These are phyloP conservation scores for Lagenidium giganteum DNA, from an alignment of 352 stramenopile species.

Conservation along the genomic window DNA sequence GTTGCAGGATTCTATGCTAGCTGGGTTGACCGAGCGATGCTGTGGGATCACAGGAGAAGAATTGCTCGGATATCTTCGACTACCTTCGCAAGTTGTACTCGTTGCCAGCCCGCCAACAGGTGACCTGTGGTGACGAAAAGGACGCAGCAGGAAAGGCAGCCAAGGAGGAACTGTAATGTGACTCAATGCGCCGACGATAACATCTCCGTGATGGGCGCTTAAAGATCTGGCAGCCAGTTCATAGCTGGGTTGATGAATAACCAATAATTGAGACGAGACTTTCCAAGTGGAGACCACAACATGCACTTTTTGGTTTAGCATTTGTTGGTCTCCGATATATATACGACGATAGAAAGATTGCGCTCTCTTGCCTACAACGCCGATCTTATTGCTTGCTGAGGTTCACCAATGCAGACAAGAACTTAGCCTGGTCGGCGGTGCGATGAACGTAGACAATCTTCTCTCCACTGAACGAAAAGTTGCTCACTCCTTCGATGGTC, in stretches of 20 bases:
- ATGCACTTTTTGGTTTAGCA: no score
- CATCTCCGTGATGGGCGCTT: no score
- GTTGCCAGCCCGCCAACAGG: slow-evolving; percentile 23
- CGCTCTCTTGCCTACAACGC: not conserved
- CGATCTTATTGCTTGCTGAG: slow-evolving; percentile 58
- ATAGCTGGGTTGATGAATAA: no score
- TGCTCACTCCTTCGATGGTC: slow-evolving; percentile 83
- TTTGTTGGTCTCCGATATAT: no score
- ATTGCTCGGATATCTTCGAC: slow-evolving; percentile 60
- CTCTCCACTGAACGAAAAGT: slow-evolving; percentile 83
- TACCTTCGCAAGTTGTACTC: slow-evolving; percentile 51
- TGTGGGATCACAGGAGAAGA: slow-evolving; percentile 26
- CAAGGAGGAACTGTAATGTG: slow-evolving; percentile 43
- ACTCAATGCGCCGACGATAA: no score
- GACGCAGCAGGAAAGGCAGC: slow-evolving; percentile 3
- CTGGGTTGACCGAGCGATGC: not conserved
- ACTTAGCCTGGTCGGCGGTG: slow-evolving; percentile 86
- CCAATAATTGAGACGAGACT: no score
- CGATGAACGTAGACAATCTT: slow-evolving; percentile 88
- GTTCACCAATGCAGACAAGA: slow-evolving; percentile 74
- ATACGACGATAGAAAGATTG: no score
- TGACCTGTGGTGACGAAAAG: slow-evolving; percentile 26
- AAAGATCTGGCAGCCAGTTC: no score
- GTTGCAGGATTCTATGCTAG: not conserved
- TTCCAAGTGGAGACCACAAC: no score